Evolutionary conservation across 139 green algal genomes (phyloP).

Genomic region (Auxenochlorella pyrenoidosa): DNA sequence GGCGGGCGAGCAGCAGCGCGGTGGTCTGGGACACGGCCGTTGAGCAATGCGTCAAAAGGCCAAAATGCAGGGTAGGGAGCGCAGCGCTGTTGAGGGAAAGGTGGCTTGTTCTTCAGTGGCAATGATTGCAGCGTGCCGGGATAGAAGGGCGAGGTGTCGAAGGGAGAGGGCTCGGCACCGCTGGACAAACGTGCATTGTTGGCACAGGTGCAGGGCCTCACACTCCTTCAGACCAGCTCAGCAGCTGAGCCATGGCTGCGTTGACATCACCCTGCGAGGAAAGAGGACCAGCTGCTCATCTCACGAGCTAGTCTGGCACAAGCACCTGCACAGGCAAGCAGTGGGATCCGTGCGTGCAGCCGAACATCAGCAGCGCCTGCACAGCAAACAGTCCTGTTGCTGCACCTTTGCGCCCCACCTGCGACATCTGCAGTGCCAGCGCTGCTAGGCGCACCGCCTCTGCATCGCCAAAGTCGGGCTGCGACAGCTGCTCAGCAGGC

Average conservation of each 20-base stretch:
- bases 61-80: not conserved
- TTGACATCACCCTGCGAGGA: conserved; percentile 12
- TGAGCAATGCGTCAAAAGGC: not conserved
- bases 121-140: not conserved
- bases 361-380: not conserved
- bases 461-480: not conserved
- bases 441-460: conserved; percentile 8
- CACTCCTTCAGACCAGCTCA: not conserved
- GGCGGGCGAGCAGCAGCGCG: not conserved
- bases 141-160: not conserved
- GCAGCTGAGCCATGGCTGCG: not conserved
- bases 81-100: not conserved
- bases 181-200: not conserved
- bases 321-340: not conserved
- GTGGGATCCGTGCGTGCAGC: not conserved
- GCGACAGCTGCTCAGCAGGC: not conserved
- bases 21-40: too few relatives aligned
- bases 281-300: not conserved
- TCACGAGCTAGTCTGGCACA: not conserved
- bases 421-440: conserved; percentile 19
- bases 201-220: not conserved
- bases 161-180: not conserved
- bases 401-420: not conserved
- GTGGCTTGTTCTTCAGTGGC: not conserved
- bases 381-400: too few relatives aligned